These are phyloP conservation scores for Usnea hakonensis DNA, from an alignment of 495 filamentous ascomycete species.

Conservation along the genomic window DNA sequence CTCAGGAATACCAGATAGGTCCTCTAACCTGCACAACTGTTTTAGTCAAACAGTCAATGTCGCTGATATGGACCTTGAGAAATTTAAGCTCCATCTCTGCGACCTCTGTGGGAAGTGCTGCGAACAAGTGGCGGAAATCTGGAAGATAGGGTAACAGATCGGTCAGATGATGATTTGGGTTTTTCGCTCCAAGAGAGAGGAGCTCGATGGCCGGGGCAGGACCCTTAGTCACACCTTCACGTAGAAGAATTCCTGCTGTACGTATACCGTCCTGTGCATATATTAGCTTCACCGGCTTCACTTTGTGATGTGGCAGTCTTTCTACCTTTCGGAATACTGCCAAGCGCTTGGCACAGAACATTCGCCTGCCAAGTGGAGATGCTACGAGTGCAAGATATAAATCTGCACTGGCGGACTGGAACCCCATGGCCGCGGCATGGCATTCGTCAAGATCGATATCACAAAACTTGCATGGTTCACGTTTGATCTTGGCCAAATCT, in stretches of 20 bases:
- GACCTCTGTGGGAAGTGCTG: conserved; percentile 45
- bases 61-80: conserved; percentile 55
- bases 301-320: background rate
- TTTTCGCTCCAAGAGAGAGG: conserved; percentile 59
- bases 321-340: conserved; percentile 61
- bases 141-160: conserved; percentile 76
- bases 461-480: conserved; percentile 75
- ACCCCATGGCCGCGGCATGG: conserved; percentile 74
- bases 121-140: conserved; percentile 52
- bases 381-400: conserved; percentile 62
- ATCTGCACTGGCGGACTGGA: conserved; percentile 61
- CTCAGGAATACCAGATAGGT: conserved; percentile 36
- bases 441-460: conserved; percentile 69
- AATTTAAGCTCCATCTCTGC: conserved; percentile 58
- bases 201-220: conserved; percentile 61
- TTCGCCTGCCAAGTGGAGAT: conserved; percentile 70
- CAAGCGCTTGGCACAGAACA: conserved; percentile 64
- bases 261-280: conserved; percentile 63
- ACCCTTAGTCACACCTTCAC: conserved; percentile 58
- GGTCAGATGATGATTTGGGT: conserved; percentile 58
- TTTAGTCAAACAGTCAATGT: conserved; percentile 75
- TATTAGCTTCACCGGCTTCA: conserved; percentile 5
- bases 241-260: conserved; percentile 70
- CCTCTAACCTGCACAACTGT: conserved; percentile 56
- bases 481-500: conserved; percentile 80